These are phyloP conservation scores for Ocimum tenuiflorum DNA, from an alignment of 257 asterid species.

Conservation along the genomic window DNA sequence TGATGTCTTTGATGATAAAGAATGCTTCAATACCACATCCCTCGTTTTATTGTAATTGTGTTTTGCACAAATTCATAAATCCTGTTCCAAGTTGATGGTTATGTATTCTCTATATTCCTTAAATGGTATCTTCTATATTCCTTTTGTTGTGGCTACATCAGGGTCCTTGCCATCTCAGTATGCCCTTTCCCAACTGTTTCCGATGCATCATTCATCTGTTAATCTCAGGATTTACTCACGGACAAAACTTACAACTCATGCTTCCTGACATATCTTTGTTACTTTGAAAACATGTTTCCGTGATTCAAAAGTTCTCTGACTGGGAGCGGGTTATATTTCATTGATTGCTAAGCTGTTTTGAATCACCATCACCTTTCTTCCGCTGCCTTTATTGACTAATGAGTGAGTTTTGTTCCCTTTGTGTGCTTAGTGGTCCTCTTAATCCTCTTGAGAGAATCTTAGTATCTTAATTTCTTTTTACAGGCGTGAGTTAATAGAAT, in stretches of 20 bases:
- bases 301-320: not conserved
- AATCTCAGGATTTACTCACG: too few relatives aligned
- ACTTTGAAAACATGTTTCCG: not conserved
- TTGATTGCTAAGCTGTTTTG: not conserved
- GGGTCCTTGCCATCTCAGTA: not conserved
- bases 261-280: not conserved
- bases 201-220: too few relatives aligned
- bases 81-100: not conserved
- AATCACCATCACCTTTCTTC: not conserved
- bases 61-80: constrained; percentile 1
- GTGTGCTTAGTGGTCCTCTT: not conserved
- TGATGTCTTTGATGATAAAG: not conserved
- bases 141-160: not conserved
- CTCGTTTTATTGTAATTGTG: not conserved
- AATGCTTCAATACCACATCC: not conserved
- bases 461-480: not conserved
- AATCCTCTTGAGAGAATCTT: not conserved
- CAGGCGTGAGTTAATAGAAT: not conserved
- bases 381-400: not conserved
- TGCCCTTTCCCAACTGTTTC: too few relatives aligned
- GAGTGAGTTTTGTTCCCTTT: not conserved
- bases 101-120: not conserved
- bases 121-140: not conserved
- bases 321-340: not conserved
- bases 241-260: not conserved